Evolutionary conservation across 192 early-diverging fungal species (phyloP), one percentile per base, ranked within the genome.

Genomic region (Cladochytrium replicatum): DNA sequence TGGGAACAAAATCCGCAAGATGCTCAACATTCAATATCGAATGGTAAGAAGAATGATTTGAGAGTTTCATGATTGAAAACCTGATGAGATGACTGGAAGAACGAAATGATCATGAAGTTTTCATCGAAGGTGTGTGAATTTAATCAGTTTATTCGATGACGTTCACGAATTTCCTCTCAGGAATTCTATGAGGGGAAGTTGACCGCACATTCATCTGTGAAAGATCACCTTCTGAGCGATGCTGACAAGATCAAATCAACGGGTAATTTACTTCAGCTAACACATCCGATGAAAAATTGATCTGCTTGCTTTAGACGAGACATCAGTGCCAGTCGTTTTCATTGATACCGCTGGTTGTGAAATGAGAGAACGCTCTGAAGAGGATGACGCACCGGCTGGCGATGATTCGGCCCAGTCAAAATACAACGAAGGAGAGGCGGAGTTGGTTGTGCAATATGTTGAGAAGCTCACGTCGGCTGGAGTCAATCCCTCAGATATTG

Each of bases 11-110:
- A 66, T 85, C 43, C 84, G 84, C 49, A 45, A 68, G 23, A 75
- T 93, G 67, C 63, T 96, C 6, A 69, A 72, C 2, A 80, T 79
- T 0, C 92, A 96, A 62, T 96, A 96, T 52, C 80, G 92, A 22
- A 93, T 92, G 89, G 60, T 63, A 52, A 4, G 40, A 27, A 21
- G 15, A 13, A 11, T 19, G 9, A 11, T 44, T 21, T 29, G 9
- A 9, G 9, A 11, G 9, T 44, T 44, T 44, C 9, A 11, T 37
- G 19, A 9, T 21, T n/a, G n/a, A n/a, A n/a, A 17, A 13, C 8
- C 39, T 38, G 13, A n/a, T 6, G 43, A 23, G 13, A 6, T 26
- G 7, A 48, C 34, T 6, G 1, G n/a, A 30, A 66, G 61, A 71
- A 96, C 59, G 60, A 77, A 29, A 47, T 60, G 25, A 91, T 96